Base-by-base conservation (phyloP, 2,329 filamentous ascomycete species). In the Epichloe scottii region DNA sequence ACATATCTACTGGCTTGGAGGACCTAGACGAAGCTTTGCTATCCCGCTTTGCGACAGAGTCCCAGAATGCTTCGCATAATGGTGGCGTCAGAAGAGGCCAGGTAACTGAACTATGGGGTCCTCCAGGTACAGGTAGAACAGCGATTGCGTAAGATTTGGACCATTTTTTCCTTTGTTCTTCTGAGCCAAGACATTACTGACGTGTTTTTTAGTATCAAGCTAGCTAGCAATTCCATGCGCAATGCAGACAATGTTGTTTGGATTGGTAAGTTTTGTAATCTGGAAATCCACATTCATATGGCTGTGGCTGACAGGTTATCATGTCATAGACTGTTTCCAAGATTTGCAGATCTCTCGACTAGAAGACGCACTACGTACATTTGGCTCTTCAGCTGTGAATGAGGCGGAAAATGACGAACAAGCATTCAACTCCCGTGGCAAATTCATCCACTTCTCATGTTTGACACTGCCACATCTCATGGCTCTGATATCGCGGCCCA, bases 41-140 rank as follows among this genome's bases (percentile, higher is more conserved):
- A 5, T 48, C 56, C 12, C 43, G 51, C 4, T 50, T 48, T n/a
- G 35, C 53, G 3, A 12, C 40, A 41, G 55, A 57, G 38, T 52
- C 53, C 8, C 50, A 54, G 34, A 54, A 52, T 48, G 53, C 56
- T 12, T 3, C 44, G 33, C 50, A 48, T 10, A 56, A 54, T 50
- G 75, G 77, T 17, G 89, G 89, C 4, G 72, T 95, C 46, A 77
- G 77, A 54, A 79, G 82, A 51, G 88, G 89, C 14, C 86, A 89
- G 64, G 75, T 95, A 41, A 87, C 86, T 3, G 91, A 97, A 66
- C 71, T 95, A 47, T 95, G 87, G 78, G 91, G 91, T 0, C 89
- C 90, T 11, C 85, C 88, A 8, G 90, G 89, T 2, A 79, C 79
- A 26, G 91, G 90, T 33, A 96, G 95, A 73, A 95, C 89, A 4